These are phyloP conservation scores for Fusarium setosum DNA, from an alignment of 2,329 filamentous ascomycete species.

Conservation along the genomic window DNA sequence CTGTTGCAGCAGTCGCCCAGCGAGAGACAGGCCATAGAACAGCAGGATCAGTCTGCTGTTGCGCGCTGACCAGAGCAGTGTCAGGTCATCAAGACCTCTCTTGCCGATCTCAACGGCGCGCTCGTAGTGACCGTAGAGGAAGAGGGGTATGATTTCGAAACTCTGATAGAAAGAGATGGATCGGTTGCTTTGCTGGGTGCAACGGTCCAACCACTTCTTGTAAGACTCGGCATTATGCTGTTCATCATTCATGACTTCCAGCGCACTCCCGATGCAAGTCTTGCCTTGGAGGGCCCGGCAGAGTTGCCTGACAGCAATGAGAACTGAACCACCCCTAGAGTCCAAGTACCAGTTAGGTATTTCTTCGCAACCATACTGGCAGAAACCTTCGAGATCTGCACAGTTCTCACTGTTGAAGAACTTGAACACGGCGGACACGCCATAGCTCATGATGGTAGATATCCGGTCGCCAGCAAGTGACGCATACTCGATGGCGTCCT, in stretches of 20 bases:
- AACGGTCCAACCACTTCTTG: slow-evolving; percentile 67
- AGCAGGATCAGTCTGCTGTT: slow-evolving; percentile 68
- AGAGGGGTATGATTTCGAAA: slow-evolving; percentile 71
- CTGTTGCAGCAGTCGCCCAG: slow-evolving; percentile 62
- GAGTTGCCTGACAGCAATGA: slow-evolving; percentile 74
- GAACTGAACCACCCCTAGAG: slow-evolving; percentile 75
- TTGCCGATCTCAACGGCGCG: slow-evolving; percentile 68
- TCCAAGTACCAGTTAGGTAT: slow-evolving; percentile 79
- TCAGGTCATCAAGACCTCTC: slow-evolving; percentile 57
- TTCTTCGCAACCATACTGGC: slow-evolving; percentile 78
- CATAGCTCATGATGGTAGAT: slow-evolving; percentile 77
- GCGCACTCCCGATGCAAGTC: slow-evolving; percentile 63
- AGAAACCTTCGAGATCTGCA: slow-evolving; percentile 76
- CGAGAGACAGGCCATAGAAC: slow-evolving; percentile 69
- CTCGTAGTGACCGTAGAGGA: slow-evolving; percentile 72
- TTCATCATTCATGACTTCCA: slow-evolving; percentile 74
- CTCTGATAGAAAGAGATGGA: slow-evolving; percentile 77
- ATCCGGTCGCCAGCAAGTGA: slow-evolving; percentile 76
- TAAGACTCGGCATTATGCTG: slow-evolving; percentile 70
- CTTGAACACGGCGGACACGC: slow-evolving; percentile 72
- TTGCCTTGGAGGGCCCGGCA: slow-evolving; percentile 80
- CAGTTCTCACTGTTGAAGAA: slow-evolving; percentile 78
- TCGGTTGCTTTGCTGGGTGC: slow-evolving; percentile 68
- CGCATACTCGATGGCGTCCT: slow-evolving; percentile 74
- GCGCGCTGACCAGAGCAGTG: slow-evolving; percentile 68